Evolutionary conservation across 352 stramenopile genomes (phyloP).

Genomic region (Phytophthora citrophthora): DNA sequence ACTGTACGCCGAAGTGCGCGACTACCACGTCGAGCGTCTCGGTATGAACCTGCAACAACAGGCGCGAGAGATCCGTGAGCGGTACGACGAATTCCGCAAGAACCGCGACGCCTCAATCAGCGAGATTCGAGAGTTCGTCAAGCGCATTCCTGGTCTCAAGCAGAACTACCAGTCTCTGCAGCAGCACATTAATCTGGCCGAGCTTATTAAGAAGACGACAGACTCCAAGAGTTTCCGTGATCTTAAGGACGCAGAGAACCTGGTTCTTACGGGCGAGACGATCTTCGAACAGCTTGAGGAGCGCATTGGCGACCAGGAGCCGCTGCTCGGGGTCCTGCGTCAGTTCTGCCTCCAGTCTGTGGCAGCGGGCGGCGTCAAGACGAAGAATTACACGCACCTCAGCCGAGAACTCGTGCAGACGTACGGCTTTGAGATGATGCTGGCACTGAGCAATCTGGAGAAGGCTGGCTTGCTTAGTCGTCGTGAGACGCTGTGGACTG

Average conservation of each 20-base stretch:
- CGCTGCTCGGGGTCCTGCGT: constrained; percentile 90
- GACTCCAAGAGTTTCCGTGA: constrained; percentile 94
- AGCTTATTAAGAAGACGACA: constrained; percentile 95
- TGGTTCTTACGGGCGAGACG: constrained; percentile 96
- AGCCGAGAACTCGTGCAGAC: constrained; percentile 95
- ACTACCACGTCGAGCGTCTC: constrained; percentile 97
- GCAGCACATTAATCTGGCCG: constrained; percentile 97
- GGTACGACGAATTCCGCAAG: constrained; percentile 95
- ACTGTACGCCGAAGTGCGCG: constrained; percentile 95
- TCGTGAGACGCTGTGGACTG: constrained; percentile 88
- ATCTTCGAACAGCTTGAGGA: constrained; percentile 97
- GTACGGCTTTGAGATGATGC: constrained; percentile 97
- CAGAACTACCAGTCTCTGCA: constrained; percentile 96
- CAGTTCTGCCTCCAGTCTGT: constrained; percentile 95
- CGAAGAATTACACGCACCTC: constrained; percentile 94
- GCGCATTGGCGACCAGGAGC: constrained; percentile 93
- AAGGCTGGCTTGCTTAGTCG: constrained; percentile 91
- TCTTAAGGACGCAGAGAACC: constrained; percentile 94
- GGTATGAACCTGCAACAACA: constrained; percentile 96
- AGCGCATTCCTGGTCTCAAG: constrained; percentile 95
- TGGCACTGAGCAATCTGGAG: constrained; percentile 95
- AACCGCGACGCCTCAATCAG: constrained; percentile 96
- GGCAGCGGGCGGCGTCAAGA: constrained; percentile 93
- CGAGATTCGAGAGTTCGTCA: constrained; percentile 99
- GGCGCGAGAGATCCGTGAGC: constrained; percentile 94